phyloP scores from a whole-genome alignment of 176 grass and related monocot genomes.

The Musa acuminata region DNA sequence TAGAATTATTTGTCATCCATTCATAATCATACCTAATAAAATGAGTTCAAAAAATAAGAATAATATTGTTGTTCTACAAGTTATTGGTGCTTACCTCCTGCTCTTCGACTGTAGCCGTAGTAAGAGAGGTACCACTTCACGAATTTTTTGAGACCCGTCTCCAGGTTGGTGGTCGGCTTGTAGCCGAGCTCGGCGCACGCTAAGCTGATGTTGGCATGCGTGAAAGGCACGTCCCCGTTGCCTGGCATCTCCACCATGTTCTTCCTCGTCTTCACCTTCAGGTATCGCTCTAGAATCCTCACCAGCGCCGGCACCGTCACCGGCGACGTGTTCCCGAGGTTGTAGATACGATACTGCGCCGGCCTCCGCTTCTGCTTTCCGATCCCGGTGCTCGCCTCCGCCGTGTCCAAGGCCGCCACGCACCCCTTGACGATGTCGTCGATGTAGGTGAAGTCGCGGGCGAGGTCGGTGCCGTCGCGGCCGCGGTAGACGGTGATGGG shows the following conservation, averaged over 20 bases:
- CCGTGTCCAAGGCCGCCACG: conserved; percentile 45
- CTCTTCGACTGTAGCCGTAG: conserved; percentile 43
- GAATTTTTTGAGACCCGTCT: conserved; percentile 61
- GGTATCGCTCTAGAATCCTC: conserved; percentile 44
- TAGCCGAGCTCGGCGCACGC: conserved; percentile 44
- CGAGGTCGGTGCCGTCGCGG: conserved; percentile 42
- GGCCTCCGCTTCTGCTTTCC: conserved; percentile 34
- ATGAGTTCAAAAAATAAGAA: background rate
- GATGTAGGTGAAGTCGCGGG: conserved; percentile 70
- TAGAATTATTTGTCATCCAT: too few relatives aligned
- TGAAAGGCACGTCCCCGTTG: conserved; percentile 63
- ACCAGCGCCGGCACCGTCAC: conserved; percentile 50
- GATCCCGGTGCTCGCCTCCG: conserved; percentile 39
- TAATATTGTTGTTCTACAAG: conserved; percentile 12
- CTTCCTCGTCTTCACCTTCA: conserved; percentile 40
- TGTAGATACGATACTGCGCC: conserved; percentile 62
- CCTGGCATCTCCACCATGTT: conserved; percentile 63
- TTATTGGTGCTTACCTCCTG: conserved; percentile 29
- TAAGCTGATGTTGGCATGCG: conserved; percentile 59
- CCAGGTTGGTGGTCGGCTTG: conserved; percentile 43
- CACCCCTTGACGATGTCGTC: conserved; percentile 59
- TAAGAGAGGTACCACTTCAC: conserved; percentile 71
- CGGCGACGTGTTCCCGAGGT: conserved; percentile 65
- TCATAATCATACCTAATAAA: too few relatives aligned
- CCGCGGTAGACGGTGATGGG: conserved; percentile 63